Base-by-base conservation (phyloP, 2,329 filamentous ascomycete species). In the Fusarium xylarioides region DNA sequence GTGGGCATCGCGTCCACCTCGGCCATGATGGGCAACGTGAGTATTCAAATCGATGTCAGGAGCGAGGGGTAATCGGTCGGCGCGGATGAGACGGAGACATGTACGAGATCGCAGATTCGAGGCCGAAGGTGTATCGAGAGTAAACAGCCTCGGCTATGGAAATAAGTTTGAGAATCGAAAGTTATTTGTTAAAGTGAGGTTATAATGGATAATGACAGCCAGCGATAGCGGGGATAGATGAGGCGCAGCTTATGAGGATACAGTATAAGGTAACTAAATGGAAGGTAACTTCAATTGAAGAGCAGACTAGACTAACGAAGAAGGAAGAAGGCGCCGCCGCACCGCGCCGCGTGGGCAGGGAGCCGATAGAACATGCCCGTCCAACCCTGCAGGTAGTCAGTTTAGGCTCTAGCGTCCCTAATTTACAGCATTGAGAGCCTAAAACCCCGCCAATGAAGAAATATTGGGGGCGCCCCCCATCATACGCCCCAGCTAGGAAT, bases 1-100 rank as follows among this genome's bases (percentile, higher is more conserved):
- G 93, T 93, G 80, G 94, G 94, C 85, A 91, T 88, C 80, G 89
- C 90, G 78, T 97, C 94, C 83, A 94, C 89, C 83, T 95, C 93
- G 80, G 92, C 91, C 94, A 97, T 97, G 79, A 72, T 71, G 75
- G 73, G 73, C 66, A 62, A 72, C 26, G 69, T 70, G 53, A 73
- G 26, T 59, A 63, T 74, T 66, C 56, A 62, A 58, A 58, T 68
- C 65, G 68, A 61, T 60, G 69, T 71, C 62, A 65, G 63, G 71
- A 67, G 61, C 58, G 67, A 62, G 68, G 74, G 62, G 55, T 71
- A 64, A 67, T 62, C 46, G 61, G 65, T 57, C 54, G 71, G 57
- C 37, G 68, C 63, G 57, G 72, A 71, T 52, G 63, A 64, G 73
- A 69, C 53, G 68, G 69, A 74, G 67, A 70, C 69, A 75, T 76